A percentile compares a stretch with the other conserved stretches of the same genome.
These are phyloP conservation scores for Amanita inopinata DNA, from an alignment of 768 basidiomycete genomes.

Conservation along the genomic window DNA sequence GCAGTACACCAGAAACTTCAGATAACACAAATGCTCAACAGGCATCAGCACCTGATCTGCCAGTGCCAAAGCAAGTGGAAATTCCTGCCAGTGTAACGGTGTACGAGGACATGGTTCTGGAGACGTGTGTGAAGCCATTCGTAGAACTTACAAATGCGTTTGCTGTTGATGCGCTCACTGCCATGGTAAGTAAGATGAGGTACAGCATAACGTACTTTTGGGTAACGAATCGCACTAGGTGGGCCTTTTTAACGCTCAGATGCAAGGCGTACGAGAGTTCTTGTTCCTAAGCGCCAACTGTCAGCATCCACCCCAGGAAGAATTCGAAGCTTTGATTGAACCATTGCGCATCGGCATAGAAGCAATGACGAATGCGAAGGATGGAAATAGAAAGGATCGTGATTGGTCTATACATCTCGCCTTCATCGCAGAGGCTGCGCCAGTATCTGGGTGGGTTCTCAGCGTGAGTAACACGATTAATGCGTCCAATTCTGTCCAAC, in stretches of 20 bases:
- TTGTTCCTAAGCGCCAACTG: conserved; percentile 61
- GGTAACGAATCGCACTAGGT: conserved; percentile 35
- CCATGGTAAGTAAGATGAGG: conserved; percentile 50
- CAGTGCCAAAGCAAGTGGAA: conserved; percentile 24
- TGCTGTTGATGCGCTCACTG: conserved; percentile 57
- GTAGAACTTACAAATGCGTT: conserved; percentile 62
- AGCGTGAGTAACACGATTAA: conserved; percentile 43
- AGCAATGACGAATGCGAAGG: conserved; percentile 72
- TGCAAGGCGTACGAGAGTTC: conserved; percentile 57
- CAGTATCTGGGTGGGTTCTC: conserved; percentile 82
- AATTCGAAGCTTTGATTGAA: conserved; percentile 45
- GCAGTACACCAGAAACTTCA: neutral
- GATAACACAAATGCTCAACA: conserved; percentile 18
- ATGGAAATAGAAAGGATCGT: conserved; percentile 66
- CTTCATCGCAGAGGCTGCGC: conserved; percentile 72
- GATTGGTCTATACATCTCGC: conserved; percentile 80
- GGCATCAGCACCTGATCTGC: conserved; percentile 26
- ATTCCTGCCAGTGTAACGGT: conserved; percentile 54
- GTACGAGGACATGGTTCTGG: conserved; percentile 66
- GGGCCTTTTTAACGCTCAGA: conserved; percentile 54
- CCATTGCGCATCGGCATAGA: conserved; percentile 68
- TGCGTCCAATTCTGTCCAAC: neutral
- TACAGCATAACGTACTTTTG: conserved; percentile 5
- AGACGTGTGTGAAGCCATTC: conserved; percentile 67
- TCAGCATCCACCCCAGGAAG: conserved; percentile 65